Percentiles rank a stretch among this genome's conserved stretches.
These are phyloP conservation scores for Tetradesmus obliquus DNA, from an alignment of 139 green algal genomes.

Conservation along the genomic window DNA sequence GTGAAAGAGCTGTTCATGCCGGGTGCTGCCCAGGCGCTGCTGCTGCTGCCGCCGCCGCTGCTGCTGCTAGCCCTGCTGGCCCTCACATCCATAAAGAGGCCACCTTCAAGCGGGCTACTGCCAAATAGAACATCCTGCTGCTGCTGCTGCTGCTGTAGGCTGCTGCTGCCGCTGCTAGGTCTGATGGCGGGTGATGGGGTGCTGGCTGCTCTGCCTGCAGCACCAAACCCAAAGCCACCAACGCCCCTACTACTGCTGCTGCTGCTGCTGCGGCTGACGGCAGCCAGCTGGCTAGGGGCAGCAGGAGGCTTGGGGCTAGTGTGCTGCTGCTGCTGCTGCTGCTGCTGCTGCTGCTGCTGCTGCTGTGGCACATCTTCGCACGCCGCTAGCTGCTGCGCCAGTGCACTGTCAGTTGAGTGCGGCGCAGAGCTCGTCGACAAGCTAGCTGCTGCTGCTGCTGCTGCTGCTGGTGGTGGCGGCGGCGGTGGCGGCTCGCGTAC, in stretches of 20 bases:
- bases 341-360: too few relatives aligned
- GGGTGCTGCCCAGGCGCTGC: neutral
- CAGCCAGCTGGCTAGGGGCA: neutral
- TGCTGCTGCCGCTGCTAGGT: neutral
- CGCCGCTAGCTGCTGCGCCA: neutral
- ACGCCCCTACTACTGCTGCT: neutral
- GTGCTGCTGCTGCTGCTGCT: neutral
- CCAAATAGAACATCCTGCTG: neutral
- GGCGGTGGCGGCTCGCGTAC: neutral
- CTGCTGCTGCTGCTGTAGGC: neutral
- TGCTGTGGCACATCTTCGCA: neutral
- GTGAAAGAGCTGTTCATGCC: neutral
- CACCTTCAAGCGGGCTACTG: neutral
- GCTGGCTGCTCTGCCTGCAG: neutral
- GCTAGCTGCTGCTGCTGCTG: neutral
- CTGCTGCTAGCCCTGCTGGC: neutral
- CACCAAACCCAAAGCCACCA: neutral
- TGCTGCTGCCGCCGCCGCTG: neutral
- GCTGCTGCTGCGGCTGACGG: neutral
- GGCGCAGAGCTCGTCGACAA: too few relatives aligned
- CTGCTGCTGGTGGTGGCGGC: neutral
- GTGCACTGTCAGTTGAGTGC: neutral
- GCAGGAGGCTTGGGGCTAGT: neutral
- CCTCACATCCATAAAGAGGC: neutral
- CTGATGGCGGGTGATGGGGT: neutral